Base-by-base conservation (phyloP, 2,329 filamentous ascomycete species). In the Penicillium sp. region DNA sequence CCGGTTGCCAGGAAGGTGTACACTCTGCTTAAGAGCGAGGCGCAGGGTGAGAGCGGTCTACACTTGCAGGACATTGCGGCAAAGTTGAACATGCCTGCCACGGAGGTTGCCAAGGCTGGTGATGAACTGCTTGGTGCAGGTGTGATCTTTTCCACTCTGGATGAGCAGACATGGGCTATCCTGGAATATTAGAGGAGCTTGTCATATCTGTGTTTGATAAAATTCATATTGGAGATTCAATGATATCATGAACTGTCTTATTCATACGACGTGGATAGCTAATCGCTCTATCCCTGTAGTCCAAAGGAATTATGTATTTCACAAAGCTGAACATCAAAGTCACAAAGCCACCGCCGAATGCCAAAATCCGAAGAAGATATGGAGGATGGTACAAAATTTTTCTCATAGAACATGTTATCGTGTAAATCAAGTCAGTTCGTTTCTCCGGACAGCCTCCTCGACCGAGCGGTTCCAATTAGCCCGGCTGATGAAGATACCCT, bases 151-250 rank as follows among this genome's bases (percentile, higher is more conserved):
- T 91, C 91, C 27, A 99, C 95, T 9, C 83, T 96, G 53, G 92
- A 97, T 75, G 93, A 97, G 67, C 83, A 90, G 74, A 97, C 93
- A 1, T 97, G 90, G 88, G 91, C 91, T 42, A 79, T 96, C 59
- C 78, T 97, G 57, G 90, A 95, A 31, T 63, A 63, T 46, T 62
- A 61, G 40, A 52, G 32, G 14, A 29, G 18, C 22, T 24, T 16
- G 55, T 84, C 24, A 36, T 43, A 22, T 47, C 21, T 53, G 29
- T 81, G 42, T 47, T 53, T 22, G 10, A 50, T 36, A 55, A 54
- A 56, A 56, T 43, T 22, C 44, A 50, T 54, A 34, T 47, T 47
- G 27, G 21, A n/a, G 49, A 45, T 55, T 44, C 58, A 66, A 65
- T 60, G 62, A 65, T 64, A 63, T 64, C 58, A 63, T 64, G 62